A percentile compares a stretch with the other conserved stretches of the same genome.
phyloP scores from a whole-genome alignment of 2,329 filamentous ascomycete genomes.

The Nemania bipapillata region DNA sequence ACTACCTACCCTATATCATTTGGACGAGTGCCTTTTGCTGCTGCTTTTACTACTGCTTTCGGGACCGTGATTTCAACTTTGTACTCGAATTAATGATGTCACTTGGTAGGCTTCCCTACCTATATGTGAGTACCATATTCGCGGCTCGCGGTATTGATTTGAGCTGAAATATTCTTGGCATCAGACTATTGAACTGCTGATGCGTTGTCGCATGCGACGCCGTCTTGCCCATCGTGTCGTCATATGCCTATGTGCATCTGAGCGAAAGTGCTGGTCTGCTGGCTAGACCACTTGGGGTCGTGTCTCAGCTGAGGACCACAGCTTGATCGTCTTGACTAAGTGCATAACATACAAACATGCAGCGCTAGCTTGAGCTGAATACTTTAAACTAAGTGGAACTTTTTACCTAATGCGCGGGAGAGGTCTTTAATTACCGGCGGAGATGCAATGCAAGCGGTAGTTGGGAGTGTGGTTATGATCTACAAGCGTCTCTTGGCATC shows the following conservation, averaged over 20 bases:
- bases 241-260: background rate
- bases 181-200: conserved; percentile 6
- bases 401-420: background rate
- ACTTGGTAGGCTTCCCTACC: background rate
- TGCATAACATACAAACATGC: too few species aligned
- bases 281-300: background rate
- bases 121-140: background rate
- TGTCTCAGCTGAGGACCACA: conserved; percentile 22
- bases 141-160: background rate
- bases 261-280: conserved; percentile 15
- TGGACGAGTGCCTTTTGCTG: background rate
- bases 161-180: conserved; percentile 4
- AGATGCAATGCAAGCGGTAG: conserved; percentile 17
- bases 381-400: conserved; percentile 9
- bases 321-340: conserved; percentile 10
- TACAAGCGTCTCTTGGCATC: conserved; percentile 26
- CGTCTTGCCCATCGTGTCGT: background rate
- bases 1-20: background rate
- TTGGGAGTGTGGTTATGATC: conserved; percentile 18
- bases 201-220: background rate
- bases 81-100: conserved; percentile 22
- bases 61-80: background rate
- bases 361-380: conserved; percentile 5
- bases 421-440: conserved; percentile 12
- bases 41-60: background rate